Evolutionary conservation across 805 yeast genomes (phyloP), one percentile per base, ranked within the genome.

Genomic region (Metschnikowia amazonensis): DNA sequence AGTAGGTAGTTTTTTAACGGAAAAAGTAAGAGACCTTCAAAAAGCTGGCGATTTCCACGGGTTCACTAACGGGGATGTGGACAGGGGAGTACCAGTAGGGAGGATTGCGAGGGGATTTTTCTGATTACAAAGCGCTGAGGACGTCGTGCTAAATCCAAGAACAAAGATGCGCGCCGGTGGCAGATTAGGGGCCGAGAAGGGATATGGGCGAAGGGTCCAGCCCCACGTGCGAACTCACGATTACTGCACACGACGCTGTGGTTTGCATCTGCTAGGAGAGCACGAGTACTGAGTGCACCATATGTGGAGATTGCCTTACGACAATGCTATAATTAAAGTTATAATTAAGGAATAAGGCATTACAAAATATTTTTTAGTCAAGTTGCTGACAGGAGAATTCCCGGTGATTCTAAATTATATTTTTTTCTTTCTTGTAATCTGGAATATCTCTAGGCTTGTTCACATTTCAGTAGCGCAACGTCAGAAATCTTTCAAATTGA

Each of bases 151-250:
- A 34, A 30, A 31, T 29, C 28, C 42, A 39, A 31, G 41, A 36
- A 36, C 14, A 36, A 32, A 36, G 36, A 35, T 39, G 43, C 43
- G 43, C 41, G 41, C 27, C 38, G n/a, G 36, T 9, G 28, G 18
- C 41, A 18, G 27, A 13, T n/a, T 8, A 27, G 18, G 33, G 20
- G 41, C 33, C 41, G 33, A 27, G 41, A 37, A 28, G 17, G 33
- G 33, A 28, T 14, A 24, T 5, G 11, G 37, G 23, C 4, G 23
- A 21, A 24, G 27, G 20, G 41, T 20, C 25, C 11, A n/a, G 41
- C 14, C 24, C 31, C 41, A 28, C 41, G 41, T 37, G 41, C 41
- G 38, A 14, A n/a, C 17, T 21, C 14, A 24, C 13, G 23, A 35
- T 16, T 10, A 24, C 38, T 23, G 38, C 38, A 35, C 38, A 35